phyloP scores from a whole-genome alignment of 2,329 filamentous ascomycete species.

The Cyphellophora attinorum region DNA sequence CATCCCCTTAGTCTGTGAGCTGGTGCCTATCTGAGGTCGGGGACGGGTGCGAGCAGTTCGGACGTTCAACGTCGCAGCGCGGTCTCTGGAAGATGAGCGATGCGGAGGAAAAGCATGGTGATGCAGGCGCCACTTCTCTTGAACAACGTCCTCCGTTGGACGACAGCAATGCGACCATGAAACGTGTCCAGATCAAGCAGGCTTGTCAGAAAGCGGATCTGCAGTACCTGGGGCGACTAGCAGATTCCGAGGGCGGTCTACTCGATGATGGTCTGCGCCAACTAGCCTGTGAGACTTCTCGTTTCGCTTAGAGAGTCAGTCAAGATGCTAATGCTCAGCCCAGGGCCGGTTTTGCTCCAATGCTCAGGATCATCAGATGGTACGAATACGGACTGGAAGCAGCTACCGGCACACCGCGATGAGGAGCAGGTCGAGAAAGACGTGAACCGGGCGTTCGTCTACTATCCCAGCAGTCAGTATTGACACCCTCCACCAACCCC shows the following conservation, averaged over 20 bases:
- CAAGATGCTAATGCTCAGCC: constrained; percentile 12
- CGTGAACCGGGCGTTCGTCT: constrained; percentile 92
- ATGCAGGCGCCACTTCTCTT: background rate
- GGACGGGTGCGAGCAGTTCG: no score
- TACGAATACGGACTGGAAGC: constrained; percentile 39
- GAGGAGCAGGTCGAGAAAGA: constrained; percentile 88
- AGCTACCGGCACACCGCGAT: constrained; percentile 68
- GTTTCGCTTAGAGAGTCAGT: constrained; percentile 2
- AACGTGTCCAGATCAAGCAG: constrained; percentile 34
- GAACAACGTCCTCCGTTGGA: background rate
- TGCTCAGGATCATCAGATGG: constrained; percentile 15
- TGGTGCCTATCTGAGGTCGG: no score
- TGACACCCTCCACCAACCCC: constrained; percentile 3
- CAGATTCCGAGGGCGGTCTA: constrained; percentile 57
- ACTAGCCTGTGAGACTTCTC: constrained; percentile 60
- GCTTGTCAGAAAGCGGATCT: constrained; percentile 54
- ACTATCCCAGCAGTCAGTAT: constrained; percentile 71
- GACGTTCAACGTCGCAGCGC: no score
- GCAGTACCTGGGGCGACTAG: constrained; percentile 46
- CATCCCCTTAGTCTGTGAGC: no score
- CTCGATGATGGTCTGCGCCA: constrained; percentile 59
- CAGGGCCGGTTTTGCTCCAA: constrained; percentile 43
- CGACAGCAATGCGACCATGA: background rate
- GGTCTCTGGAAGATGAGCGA: no score
- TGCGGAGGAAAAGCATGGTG: background rate